Base-by-base conservation (phyloP, 2,329 filamentous ascomycete species). In the Cladosporium sp. region DNA sequence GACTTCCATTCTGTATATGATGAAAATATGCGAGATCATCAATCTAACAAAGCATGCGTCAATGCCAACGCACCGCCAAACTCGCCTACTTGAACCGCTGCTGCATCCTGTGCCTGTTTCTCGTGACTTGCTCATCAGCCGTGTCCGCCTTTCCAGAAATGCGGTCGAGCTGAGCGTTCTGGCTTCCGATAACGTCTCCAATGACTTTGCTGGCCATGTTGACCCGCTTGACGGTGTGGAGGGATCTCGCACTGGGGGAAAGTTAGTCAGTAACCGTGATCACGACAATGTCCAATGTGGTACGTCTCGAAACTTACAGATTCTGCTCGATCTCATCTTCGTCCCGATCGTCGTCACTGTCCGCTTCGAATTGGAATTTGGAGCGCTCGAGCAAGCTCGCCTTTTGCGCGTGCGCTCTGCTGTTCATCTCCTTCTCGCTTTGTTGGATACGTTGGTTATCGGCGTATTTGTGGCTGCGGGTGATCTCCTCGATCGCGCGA, bases 341-440 rank as follows among this genome's bases (percentile, higher is more conserved):
- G 73, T 88, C 84, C 49, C 78, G 77, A 45, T 86, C 84, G 53
- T 84, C 82, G 53, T 82, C 80, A 53, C 82, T 84, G 53, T 88
- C 85, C n/a, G 83, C 84, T 61, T 91, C 87, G 56, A 93, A 85
- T 58, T 87, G 84, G 61, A 86, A 93, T 66, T 89, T 91, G 12
- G 78, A 78, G 43, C 82, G 74, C 78, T 76, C 55, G 78, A 32
- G 29, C 39, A 36, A 18, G 19, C 39, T 38, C 18, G 40, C 13
- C 32, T 34, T 74, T 47, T 77, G 77, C 13, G 75, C 71, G 27
- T 68, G 57, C 58, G 75, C 79, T 51, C 64, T 78, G 53, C 60
- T 62, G 32, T 62, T 61, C 13, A 70, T 27, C 17, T 76, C 72
- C 19, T 83, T 29, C 84, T 79, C 61, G 88, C 81, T 51, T 70